These are phyloP conservation scores for Sicyos edulis DNA, from an alignment of 306 rosid genomes.

Conservation along the genomic window DNA sequence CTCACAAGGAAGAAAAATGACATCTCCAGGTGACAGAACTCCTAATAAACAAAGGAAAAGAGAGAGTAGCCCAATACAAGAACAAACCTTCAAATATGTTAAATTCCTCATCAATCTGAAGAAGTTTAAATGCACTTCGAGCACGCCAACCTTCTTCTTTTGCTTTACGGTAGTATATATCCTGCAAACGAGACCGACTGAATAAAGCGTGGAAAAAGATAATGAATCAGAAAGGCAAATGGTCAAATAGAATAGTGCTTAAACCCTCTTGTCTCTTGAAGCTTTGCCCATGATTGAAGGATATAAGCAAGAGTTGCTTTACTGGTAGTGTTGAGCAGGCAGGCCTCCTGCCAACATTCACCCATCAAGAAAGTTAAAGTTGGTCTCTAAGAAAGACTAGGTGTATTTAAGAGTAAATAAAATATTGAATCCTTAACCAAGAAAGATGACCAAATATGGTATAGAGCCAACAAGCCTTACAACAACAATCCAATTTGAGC, in stretches of 20 bases:
- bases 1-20: background rate
- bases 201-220: constrained; percentile 9
- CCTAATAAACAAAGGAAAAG: background rate
- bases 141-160: constrained; percentile 99
- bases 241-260: constrained; percentile 14
- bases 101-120: constrained; percentile 93
- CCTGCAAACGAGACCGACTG: constrained; percentile 35
- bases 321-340: background rate
- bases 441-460: background rate
- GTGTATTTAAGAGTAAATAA: background rate
- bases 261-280: constrained; percentile 90
- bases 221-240: background rate
- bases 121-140: constrained; percentile 97
- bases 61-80: background rate
- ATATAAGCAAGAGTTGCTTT: background rate
- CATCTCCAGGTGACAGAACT: constrained; percentile 9
- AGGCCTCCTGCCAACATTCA: constrained; percentile 9
- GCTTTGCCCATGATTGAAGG: constrained; percentile 70
- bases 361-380: constrained; percentile 3
- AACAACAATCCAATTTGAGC: background rate
- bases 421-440: background rate
- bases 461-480: background rate
- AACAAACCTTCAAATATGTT: constrained; percentile 70
- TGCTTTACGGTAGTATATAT: constrained; percentile 92
- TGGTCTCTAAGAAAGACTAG: background rate